Evolutionary conservation across 768 basidiomycete species (phyloP), one percentile per base, ranked within the genome.

Genomic region (Paxillus rubicundulus): DNA sequence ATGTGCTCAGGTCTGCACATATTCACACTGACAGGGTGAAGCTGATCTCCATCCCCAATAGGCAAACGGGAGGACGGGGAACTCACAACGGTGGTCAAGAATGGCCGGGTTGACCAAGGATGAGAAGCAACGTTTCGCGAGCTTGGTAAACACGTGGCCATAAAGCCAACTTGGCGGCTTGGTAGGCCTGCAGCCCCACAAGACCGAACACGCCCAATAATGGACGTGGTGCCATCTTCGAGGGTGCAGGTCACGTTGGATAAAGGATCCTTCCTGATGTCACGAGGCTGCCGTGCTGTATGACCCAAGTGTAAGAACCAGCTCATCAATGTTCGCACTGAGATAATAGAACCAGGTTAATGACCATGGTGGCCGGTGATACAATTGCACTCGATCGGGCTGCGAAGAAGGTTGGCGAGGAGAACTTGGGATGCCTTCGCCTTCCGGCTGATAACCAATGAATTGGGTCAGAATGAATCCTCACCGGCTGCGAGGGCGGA

Each of bases 11-110:
- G 37, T n/a, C n/a, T n/a, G 41, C 54, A 52, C 54, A 45, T 60
- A 57, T 56, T 49, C 55, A 17, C 32, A 43, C 10, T 16, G 47
- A 50, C 52, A 50, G 50, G 40, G 49, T 39, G 49, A 61, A 43
- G 50, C 34, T 17, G 36, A 16, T 17, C 37, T 42, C 36, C 44
- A 50, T 49, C 61, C 53, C 36, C 28, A 49, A 60, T 54, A 43
- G 62, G 61, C 20, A 52, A 60, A 57, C 42, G 32, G 33, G 16
- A 45, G 38, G 49, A 64, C 62, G 62, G 61, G 52, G 62, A 63
- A 63, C 61, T 61, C 49, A 28, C n/a, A 38, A 5, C 17, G 37
- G 18, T 38, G 37, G n/a, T 4, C 17, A 18, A n/a, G 24, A 28
- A 32, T n/a, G 21, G 17, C 30, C 34, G 50, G 45, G 30, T 45